Evolutionary conservation across 2,329 filamentous ascomycete species (phyloP).

Genomic region (Colletotrichum nymphaeae): DNA sequence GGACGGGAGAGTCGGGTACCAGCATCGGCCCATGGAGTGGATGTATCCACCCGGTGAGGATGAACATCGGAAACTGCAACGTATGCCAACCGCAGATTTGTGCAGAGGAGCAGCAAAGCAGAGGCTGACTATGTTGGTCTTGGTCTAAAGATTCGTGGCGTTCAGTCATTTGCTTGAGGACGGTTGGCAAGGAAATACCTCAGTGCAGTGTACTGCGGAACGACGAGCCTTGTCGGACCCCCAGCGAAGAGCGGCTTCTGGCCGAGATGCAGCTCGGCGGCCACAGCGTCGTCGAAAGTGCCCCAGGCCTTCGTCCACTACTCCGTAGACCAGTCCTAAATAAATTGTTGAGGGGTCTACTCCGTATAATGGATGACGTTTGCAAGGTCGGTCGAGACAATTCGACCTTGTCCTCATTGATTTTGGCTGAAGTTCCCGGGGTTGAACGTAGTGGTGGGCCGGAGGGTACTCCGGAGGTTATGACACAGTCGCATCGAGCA

Average conservation of each 20-base stretch:
- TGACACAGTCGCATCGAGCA: neutral
- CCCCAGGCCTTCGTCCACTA: neutral
- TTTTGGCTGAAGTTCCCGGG: neutral
- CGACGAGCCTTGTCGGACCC: neutral
- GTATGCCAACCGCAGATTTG: neutral
- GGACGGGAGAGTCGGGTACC: slow-evolving; percentile 17
- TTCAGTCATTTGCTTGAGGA: slow-evolving; percentile 6
- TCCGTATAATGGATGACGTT: slow-evolving; percentile 3
- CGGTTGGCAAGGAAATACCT: neutral
- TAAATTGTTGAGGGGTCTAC: slow-evolving; percentile 6
- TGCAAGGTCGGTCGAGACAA: neutral
- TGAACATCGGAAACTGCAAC: neutral
- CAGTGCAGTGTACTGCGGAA: neutral
- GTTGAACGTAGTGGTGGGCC: neutral
- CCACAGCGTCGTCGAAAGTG: slow-evolving; percentile 10
- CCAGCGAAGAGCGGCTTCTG: slow-evolving; percentile 6
- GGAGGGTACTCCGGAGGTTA: neutral
- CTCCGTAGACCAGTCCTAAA: neutral
- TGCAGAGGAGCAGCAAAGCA: neutral
- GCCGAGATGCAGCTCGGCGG: slow-evolving; percentile 12
- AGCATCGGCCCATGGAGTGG: slow-evolving; percentile 31
- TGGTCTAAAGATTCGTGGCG: slow-evolving; percentile 4
- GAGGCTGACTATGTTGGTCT: neutral
- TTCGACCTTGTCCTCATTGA: neutral
- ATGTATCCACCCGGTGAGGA: slow-evolving; percentile 31